Evolutionary conservation across 805 yeast genomes (phyloP).

Genomic region (Lachancea mirantina): DNA sequence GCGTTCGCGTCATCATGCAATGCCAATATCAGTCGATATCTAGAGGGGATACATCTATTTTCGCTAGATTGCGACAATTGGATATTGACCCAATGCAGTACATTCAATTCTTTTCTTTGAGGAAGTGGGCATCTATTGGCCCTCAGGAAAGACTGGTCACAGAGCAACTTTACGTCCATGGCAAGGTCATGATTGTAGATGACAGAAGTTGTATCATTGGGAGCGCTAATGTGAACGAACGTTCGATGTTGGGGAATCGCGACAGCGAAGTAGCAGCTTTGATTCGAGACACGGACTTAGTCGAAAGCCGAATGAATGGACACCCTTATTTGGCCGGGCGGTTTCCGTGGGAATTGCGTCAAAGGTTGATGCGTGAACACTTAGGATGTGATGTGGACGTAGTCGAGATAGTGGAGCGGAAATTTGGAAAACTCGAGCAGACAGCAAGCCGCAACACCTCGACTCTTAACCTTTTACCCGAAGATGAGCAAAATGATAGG

Average conservation of each 20-base stretch:
- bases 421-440: constrained; percentile 42
- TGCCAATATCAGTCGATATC: constrained; percentile 93
- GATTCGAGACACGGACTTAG: constrained; percentile 72
- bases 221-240: constrained; percentile 92
- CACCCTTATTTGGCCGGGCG: constrained; percentile 72
- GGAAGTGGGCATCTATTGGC: constrained; percentile 95
- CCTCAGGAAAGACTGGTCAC: constrained; percentile 64
- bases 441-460: constrained; percentile 28
- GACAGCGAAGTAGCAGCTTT: constrained; percentile 93
- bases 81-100: constrained; percentile 88
- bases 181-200: constrained; percentile 85
- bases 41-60: constrained; percentile 81
- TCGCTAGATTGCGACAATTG: constrained; percentile 66
- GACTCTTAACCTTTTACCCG: constrained; percentile 17
- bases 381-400: constrained; percentile 88
- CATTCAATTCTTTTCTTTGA: constrained; percentile 80
- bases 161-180: constrained; percentile 91
- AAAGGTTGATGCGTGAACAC: constrained; percentile 94
- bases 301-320: constrained; percentile 70
- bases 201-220: constrained; percentile 93
- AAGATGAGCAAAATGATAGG: constrained; percentile 7
- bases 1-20: constrained; percentile 94
- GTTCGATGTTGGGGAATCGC: constrained; percentile 90
- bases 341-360: constrained; percentile 82
- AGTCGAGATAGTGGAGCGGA: constrained; percentile 71